Conservation (phyloP, 1,284 basidiomycete genomes). For the Mycena sp. region DNA sequence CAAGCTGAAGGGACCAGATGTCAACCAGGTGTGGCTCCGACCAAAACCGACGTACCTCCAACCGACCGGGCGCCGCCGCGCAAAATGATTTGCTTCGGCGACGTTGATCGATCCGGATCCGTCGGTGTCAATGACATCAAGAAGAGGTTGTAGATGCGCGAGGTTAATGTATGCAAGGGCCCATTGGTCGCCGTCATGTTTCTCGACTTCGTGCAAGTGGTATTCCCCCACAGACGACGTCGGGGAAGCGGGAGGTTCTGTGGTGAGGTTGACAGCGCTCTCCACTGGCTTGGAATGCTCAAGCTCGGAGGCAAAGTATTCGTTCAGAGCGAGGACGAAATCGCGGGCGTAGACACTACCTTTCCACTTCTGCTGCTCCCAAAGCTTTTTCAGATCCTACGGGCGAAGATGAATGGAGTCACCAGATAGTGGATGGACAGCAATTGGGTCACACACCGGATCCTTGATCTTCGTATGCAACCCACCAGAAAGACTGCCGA, state of each 20-base stretch:
- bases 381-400: constrained; percentile 15
- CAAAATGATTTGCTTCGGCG: constrained; percentile 49
- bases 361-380: constrained; percentile 45
- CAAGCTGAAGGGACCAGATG: constrained; percentile 37
- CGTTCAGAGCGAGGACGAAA: constrained; percentile 51
- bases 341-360: constrained; percentile 51
- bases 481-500: constrained; percentile 40
- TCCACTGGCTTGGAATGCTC: constrained; percentile 33
- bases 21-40: no score
- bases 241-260: no score
- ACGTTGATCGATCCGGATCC: constrained; percentile 52
- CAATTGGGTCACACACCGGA: constrained; percentile 36
- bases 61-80: constrained; percentile 33
- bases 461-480: constrained; percentile 47
- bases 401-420: background rate
- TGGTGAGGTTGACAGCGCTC: constrained; percentile 47
- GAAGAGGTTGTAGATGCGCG: constrained; percentile 46
- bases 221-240: no score
- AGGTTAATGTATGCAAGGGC: constrained; percentile 48
- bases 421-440: background rate
- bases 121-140: constrained; percentile 54
- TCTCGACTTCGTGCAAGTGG: no score
- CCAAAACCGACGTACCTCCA: constrained; percentile 37
- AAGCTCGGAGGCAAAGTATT: constrained; percentile 46
- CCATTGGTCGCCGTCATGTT: constrained; percentile 42